Evolutionary conservation across 306 rosid genomes (phyloP).

Genomic region (Cicer pinnatifidum): DNA sequence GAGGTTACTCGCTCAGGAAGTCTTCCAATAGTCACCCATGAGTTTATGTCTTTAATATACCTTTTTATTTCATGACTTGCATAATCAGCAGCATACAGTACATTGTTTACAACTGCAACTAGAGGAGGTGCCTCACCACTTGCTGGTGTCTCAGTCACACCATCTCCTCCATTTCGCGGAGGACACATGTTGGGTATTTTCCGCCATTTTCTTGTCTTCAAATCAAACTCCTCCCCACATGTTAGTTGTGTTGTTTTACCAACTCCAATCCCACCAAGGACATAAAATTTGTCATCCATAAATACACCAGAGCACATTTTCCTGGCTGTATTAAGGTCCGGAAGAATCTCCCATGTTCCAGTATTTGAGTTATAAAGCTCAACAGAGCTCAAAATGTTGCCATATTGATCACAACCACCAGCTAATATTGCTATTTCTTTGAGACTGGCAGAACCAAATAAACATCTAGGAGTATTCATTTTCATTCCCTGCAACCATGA

Average conservation of each 20-base stretch:
- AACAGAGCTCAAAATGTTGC: conserved; percentile 60
- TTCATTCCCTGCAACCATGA: conserved; percentile 58
- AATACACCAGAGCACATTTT: conserved; percentile 72
- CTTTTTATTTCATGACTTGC: conserved; percentile 51
- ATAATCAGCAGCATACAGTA: conserved; percentile 73
- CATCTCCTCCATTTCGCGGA: conserved; percentile 46
- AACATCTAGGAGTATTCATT: conserved; percentile 71
- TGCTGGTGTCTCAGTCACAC: conserved; percentile 38
- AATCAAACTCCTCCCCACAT: conserved; percentile 73
- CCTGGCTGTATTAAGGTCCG: conserved; percentile 66
- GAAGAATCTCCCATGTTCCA: conserved; percentile 67
- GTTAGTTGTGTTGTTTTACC: conserved; percentile 43
- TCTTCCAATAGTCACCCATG: conserved; percentile 60
- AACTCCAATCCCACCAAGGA: conserved; percentile 68
- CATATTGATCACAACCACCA: conserved; percentile 66
- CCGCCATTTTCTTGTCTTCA: conserved; percentile 61
- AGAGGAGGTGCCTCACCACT: conserved; percentile 77
- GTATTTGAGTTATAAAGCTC: conserved; percentile 77
- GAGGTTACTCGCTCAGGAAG: conserved; percentile 61
- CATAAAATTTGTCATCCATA: conserved; percentile 71
- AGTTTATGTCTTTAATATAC: conserved; percentile 53
- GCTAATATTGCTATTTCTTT: conserved; percentile 76
- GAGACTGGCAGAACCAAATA: conserved; percentile 76
- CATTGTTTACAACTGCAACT: conserved; percentile 77
- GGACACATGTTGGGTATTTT: conserved; percentile 73